Conservation (phyloP, 2,329 filamentous ascomycete species). For the Calonectria leucothoes region DNA sequence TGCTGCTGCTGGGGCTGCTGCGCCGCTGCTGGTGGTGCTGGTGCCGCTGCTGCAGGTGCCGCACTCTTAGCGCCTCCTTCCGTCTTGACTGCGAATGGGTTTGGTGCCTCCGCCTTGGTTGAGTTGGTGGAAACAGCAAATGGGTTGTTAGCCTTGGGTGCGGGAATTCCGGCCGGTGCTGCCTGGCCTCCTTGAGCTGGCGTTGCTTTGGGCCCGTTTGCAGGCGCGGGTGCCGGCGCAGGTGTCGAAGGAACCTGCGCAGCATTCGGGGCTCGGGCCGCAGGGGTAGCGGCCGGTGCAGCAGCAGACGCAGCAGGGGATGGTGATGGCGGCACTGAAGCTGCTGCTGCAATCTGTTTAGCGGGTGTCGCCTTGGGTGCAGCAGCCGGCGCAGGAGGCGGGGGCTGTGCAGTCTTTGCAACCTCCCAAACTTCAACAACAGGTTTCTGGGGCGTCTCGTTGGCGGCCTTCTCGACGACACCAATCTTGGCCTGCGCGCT, state of each 20-base stretch:
- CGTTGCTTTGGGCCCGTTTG: slow-evolving; percentile 28
- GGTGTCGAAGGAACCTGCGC: slow-evolving; percentile 24
- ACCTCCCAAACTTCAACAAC: slow-evolving; percentile 89
- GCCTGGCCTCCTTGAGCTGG: slow-evolving; percentile 28
- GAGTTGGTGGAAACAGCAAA: slow-evolving; percentile 43
- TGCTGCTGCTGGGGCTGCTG: slow-evolving; percentile 35
- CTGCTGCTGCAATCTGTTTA: slow-evolving; percentile 33
- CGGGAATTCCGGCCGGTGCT: slow-evolving; percentile 31
- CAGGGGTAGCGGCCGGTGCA: no score
- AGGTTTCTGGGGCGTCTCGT: slow-evolving; percentile 85
- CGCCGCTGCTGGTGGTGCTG: slow-evolving; percentile 27
- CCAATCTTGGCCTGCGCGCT: slow-evolving; percentile 77
- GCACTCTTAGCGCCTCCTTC: slow-evolving; percentile 24
- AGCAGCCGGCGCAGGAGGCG: slow-evolving; percentile 37
- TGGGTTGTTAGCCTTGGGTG: slow-evolving; percentile 44
- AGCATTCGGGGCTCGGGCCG: slow-evolving; percentile 17
- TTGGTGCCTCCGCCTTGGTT: slow-evolving; percentile 30
- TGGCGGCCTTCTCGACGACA: slow-evolving; percentile 83
- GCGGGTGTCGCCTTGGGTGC: slow-evolving; percentile 39
- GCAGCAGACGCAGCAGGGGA: slow-evolving; percentile 27
- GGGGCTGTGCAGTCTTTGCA: slow-evolving; percentile 67
- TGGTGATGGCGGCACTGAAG: slow-evolving; percentile 37
- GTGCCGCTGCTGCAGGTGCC: slow-evolving; percentile 26
- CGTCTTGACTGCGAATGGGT: slow-evolving; percentile 43
- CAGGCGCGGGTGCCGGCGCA: slow-evolving; percentile 30